Base-by-base conservation (phyloP, 2,329 filamentous ascomycete species). In the Colletotrichum karsti region DNA sequence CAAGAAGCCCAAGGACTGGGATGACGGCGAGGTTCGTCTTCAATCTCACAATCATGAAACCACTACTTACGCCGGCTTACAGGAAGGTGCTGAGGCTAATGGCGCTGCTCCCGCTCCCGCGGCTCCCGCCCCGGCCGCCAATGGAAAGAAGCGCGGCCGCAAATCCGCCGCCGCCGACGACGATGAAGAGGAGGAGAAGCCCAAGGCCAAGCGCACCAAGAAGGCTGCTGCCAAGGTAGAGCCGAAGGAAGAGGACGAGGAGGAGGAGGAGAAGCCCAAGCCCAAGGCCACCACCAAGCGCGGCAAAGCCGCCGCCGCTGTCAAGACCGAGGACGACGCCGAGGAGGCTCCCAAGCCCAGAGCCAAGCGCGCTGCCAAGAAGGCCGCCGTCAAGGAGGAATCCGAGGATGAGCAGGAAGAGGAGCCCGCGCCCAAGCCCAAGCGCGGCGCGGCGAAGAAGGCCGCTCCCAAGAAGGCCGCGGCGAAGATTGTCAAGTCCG, bases 351-450 rank as follows among this genome's bases (percentile, higher is more conserved):
- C 63, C 1, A 71, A 73, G 24, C 62, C 72, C 22, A 74, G 72
- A 67, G 5, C 58, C 13, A 70, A 67, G 65, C 59, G 68, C 7
- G 62, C 63, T 39, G 61, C 66, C 33, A 66, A 53, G 44, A 63
- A 69, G 33, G 24, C 54, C 13, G 50, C 48, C 33, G 67, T 22
- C 13, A 64, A 64, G 70, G 55, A 69, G 10, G 59, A 56, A 15
- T 56, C 55, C 3, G 30, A 71, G n/a, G 54, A 44, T 6, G 69
- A 70, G 56, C 73, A 75, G 1, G 73, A 72, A 22, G 73, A 76
- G 55, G 75, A 81, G 72, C 71, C 77, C 30, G 77, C 73, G 5
- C 72, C 78, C 12, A 81, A 78, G 73, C 70, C 75, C 30, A 79
- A 77, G 72, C 73, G 73, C 51, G 71, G 72, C 48, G 74, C 75